These are phyloP conservation scores for Nicotiana noctiflora DNA, from an alignment of 257 asterid genomes.

Conservation along the genomic window DNA sequence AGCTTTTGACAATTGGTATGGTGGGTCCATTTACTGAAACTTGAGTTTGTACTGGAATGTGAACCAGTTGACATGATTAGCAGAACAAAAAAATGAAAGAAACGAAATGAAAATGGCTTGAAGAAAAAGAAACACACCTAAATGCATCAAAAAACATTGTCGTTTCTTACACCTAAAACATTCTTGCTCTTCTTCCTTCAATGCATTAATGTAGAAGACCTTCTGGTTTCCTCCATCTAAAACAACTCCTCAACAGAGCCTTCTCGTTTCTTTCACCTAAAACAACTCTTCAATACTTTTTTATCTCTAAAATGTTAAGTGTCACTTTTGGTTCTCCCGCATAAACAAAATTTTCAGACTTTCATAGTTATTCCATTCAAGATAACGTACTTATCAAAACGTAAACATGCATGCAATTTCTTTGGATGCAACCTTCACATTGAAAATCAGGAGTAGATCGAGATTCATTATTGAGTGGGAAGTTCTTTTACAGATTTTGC, in stretches of 20 bases:
- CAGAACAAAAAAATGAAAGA: too few relatives aligned
- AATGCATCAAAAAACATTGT: neutral
- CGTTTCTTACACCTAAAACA: neutral
- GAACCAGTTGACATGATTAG: too few relatives aligned
- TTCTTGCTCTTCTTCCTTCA: neutral
- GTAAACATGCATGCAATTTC: neutral
- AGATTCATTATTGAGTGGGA: neutral
- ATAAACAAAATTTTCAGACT: neutral
- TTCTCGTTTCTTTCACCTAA: neutral
- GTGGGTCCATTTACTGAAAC: too few relatives aligned
- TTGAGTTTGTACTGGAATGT: too few relatives aligned
- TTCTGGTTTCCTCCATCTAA: neutral
- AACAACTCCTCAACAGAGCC: neutral
- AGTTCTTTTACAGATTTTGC: neutral
- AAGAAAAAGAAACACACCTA: neutral
- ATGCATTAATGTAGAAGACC: neutral
- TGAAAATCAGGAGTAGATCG: neutral
- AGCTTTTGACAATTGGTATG: too few relatives aligned
- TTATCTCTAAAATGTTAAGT: neutral
- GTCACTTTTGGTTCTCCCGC: neutral
- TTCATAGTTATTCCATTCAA: neutral
- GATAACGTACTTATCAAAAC: neutral
- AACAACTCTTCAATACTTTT: neutral
- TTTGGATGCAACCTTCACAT: neutral
- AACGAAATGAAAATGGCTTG: neutral